phyloP scores from a whole-genome alignment of 2,329 filamentous ascomycete species.

The Penicillium sclerotiorum region DNA sequence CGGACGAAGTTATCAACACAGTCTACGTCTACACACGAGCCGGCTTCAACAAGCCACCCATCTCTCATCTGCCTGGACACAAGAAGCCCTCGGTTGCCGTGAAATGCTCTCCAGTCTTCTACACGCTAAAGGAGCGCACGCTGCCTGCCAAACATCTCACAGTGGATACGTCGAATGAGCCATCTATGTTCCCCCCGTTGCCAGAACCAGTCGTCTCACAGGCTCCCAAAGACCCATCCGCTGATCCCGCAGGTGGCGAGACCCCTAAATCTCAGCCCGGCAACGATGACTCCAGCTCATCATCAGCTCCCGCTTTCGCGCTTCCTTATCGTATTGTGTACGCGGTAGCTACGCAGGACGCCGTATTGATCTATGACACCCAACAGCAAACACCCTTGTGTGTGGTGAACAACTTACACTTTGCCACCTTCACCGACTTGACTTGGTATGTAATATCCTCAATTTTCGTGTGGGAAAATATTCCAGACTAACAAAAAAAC shows the following conservation, averaged over 20 bases:
- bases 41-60: slow-evolving; percentile 93
- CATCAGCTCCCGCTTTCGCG: slow-evolving; percentile 66
- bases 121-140: slow-evolving; percentile 71
- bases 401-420: slow-evolving; percentile 94
- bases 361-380: slow-evolving; percentile 92
- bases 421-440: slow-evolving; percentile 94
- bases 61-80: slow-evolving; percentile 92
- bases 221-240: slow-evolving; percentile 72
- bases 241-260: slow-evolving; percentile 49
- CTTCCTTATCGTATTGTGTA: slow-evolving; percentile 94
- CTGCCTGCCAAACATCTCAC: slow-evolving; percentile 84
- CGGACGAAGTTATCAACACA: slow-evolving; percentile 90
- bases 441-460: slow-evolving; percentile 71
- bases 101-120: slow-evolving; percentile 88
- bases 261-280: slow-evolving; percentile 56
- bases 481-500: slow-evolving; percentile 28
- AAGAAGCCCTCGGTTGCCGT: slow-evolving; percentile 98
- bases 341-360: slow-evolving; percentile 94
- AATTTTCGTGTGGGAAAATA: background rate
- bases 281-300: slow-evolving; percentile 54
- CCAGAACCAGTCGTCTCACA: slow-evolving; percentile 73
- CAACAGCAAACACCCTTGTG: slow-evolving; percentile 93
- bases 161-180: slow-evolving; percentile 86
- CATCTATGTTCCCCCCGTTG: slow-evolving; percentile 79
- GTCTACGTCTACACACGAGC: slow-evolving; percentile 98